phyloP scores from a whole-genome alignment of 805 yeast genomes.

The Candida gorgasii region DNA sequence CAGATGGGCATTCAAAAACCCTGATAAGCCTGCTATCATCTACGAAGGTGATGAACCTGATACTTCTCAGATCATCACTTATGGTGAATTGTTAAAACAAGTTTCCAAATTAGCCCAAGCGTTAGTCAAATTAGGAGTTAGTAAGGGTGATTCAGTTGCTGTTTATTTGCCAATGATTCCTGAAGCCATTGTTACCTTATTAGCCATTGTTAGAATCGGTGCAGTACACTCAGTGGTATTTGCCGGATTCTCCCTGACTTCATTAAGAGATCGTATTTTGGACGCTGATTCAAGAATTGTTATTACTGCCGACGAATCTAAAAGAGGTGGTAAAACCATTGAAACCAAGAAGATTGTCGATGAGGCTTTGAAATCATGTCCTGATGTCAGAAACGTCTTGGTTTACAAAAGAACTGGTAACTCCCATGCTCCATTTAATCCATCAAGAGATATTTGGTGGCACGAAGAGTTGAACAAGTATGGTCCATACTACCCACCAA shows the following conservation, averaged over 20 bases:
- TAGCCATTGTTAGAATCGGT: constrained; percentile 91
- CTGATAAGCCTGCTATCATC: constrained; percentile 79
- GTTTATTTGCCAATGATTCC: constrained; percentile 98
- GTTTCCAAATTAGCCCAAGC: constrained; percentile 88
- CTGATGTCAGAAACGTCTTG: constrained; percentile 76
- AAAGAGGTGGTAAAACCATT: constrained; percentile 92
- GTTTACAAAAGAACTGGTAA: constrained; percentile 89
- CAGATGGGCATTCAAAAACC: constrained; percentile 87
- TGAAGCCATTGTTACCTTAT: constrained; percentile 90
- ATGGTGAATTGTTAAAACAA: constrained; percentile 80
- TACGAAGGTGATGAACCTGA: constrained; percentile 93
- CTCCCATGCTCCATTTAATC: constrained; percentile 65
- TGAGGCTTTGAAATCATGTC: constrained; percentile 80
- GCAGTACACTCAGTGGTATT: constrained; percentile 95
- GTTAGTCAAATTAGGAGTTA: constrained; percentile 79
- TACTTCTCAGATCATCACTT: constrained; percentile 73
- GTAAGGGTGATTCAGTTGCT: constrained; percentile 95
- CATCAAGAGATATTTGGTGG: constrained; percentile 93
- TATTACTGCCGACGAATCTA: constrained; percentile 93
- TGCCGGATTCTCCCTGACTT: constrained; percentile 95
- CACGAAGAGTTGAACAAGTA: constrained; percentile 82
- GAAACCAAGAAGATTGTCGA: constrained; percentile 93
- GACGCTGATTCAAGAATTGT: constrained; percentile 86
- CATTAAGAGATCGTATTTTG: constrained; percentile 83
- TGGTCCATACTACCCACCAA: constrained; percentile 85